phyloP scores from a whole-genome alignment of 2,329 filamentous ascomycete genomes.

The Aspergillus caelatus region DNA sequence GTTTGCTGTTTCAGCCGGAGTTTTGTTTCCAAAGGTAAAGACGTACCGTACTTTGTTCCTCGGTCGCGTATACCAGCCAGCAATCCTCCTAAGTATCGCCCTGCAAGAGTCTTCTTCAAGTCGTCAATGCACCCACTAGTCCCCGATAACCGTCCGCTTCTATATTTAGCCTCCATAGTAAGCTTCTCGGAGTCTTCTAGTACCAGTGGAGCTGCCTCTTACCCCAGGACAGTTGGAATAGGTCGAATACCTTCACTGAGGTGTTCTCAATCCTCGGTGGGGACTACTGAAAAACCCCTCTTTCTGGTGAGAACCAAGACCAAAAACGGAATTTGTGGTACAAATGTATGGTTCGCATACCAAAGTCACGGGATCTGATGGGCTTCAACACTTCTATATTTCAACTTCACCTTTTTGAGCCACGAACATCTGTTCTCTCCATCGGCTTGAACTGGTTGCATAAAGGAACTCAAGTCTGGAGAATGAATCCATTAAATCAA shows the following conservation, averaged over 20 bases:
- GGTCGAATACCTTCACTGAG: not conserved
- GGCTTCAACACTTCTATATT: not conserved
- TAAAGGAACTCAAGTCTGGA: too few species aligned
- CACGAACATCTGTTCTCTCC: not conserved
- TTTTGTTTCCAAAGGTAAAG: slow-evolving; percentile 1
- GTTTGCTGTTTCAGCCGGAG: slow-evolving; percentile 9
- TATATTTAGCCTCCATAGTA: slow-evolving; percentile 7
- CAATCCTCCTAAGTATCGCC: too few species aligned
- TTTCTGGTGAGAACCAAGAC: not conserved
- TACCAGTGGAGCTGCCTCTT: not conserved
- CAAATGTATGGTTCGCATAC: not conserved
- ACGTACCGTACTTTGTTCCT: not conserved
- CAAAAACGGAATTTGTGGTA: not conserved
- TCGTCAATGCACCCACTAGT: not conserved
- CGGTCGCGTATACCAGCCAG: not conserved
- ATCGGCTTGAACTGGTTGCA: not conserved
- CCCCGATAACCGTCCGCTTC: slow-evolving; percentile 8
- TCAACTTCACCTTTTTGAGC: not conserved
- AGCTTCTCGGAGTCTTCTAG: slow-evolving; percentile 1
- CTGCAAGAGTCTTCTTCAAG: not conserved
- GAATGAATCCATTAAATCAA: not conserved
- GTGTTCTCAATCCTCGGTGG: not conserved
- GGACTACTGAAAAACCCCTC: not conserved
- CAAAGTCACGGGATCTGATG: not conserved
- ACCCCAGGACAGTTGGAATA: not conserved